Base-by-base conservation (phyloP, 345 rosid species). In the Bruguiera parviflora region DNA sequence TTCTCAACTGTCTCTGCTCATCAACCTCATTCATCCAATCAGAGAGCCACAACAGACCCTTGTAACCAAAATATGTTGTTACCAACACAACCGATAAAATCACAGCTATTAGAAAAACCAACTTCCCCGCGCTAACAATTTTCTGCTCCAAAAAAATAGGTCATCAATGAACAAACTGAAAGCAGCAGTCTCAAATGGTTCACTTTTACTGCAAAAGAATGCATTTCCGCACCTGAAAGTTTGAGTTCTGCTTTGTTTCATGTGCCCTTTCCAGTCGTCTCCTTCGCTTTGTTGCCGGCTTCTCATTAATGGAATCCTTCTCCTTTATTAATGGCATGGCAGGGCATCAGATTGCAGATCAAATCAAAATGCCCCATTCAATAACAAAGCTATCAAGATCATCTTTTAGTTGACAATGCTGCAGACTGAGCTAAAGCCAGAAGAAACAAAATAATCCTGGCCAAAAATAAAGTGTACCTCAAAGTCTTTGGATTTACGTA, bases 1-100 rank as follows among this genome's bases (percentile, higher is more conserved):
- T 75, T 80, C 59, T 56, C 4, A 5, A 21, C 28, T 71, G 83
- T 79, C 87, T 81, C 73, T 85, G 90, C 33, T 65, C 86, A 58
- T 89, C 98, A 8, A 86, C 66, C 81, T 84, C 91, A 71, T 91
- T 88, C 97, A 94, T 94, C 96, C 96, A 91, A 75, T 89, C 89
- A 0, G 86, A 81, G 24, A 94, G 95, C 84, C 80, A 70, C 71
- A 94, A 55, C 24, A 94, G 84, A 58, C 90, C 96, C 69, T 89
- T 88, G 80, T 89, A 88, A n/a, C 97, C 95, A 35, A 77, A 89
- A 82, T 82, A 89, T 7, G 78, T 53, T n/a, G 66, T 79, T 35
- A 83, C 83, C 4, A 75, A 33, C 51, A 84, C 27, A 61, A 79
- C 78, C 66, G 65, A 77, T 56, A 63, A 27, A 35, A 85, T 35